These are phyloP conservation scores for Podaxis mareebaensis DNA, from an alignment of 768 basidiomycete genomes.

Conservation along the genomic window DNA sequence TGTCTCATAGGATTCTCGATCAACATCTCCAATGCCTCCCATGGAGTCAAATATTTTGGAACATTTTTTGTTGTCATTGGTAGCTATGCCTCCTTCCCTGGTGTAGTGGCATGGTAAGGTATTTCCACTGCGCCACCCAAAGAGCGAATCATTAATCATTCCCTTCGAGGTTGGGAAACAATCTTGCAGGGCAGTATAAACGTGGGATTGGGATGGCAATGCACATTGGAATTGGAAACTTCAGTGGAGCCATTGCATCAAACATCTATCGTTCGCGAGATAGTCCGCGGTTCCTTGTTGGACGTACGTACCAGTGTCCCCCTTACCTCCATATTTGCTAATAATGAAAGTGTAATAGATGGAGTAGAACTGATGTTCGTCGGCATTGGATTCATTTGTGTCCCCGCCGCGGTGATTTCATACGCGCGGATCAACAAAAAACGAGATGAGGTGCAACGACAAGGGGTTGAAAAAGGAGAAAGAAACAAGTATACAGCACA, in stretches of 20 bases:
- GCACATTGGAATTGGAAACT: conserved; percentile 69
- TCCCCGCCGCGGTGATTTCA: conserved; percentile 46
- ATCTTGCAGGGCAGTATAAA: conserved; percentile 69
- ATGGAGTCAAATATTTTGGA: conserved; percentile 69
- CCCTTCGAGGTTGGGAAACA: conserved; percentile 59
- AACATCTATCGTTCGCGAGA: conserved; percentile 64
- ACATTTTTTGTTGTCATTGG: conserved; percentile 70
- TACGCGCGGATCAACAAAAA: conserved; percentile 59
- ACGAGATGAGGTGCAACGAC: conserved; percentile 41
- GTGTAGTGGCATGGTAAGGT: conserved; percentile 58
- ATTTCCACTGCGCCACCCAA: neutral
- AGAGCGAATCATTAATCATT: neutral
- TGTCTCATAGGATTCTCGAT: conserved; percentile 61
- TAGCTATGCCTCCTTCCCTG: conserved; percentile 61
- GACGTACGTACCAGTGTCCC: conserved; percentile 47
- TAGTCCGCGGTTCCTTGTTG: conserved; percentile 58
- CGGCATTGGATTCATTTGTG: conserved; percentile 56
- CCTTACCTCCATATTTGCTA: neutral
- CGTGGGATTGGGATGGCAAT: conserved; percentile 68
- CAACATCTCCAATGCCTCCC: conserved; percentile 54
- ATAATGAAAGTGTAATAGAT: conserved; percentile 36
- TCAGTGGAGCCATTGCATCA: conserved; percentile 62
- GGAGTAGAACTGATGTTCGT: conserved; percentile 68
- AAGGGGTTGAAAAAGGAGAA: conserved; percentile 31
- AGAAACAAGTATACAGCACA: conserved; percentile 33